A percentile compares a stretch with the other conserved stretches of the same genome.
Conservation (phyloP, 2,329 filamentous ascomycete genomes). For the Catunica adiposa region DNA sequence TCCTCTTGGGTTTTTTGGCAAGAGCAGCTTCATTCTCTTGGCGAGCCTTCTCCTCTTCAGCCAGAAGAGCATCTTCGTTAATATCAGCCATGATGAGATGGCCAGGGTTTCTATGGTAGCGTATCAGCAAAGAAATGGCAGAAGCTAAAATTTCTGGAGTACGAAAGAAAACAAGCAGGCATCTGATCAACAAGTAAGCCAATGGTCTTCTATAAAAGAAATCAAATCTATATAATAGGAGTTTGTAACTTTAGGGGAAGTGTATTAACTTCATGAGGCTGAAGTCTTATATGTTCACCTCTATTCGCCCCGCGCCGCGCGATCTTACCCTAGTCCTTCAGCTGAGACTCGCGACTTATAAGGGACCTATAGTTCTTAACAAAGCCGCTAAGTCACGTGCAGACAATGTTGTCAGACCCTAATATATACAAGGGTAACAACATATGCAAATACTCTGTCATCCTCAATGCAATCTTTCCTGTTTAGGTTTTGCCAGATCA, state of each 20-base stretch:
- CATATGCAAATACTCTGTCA: not conserved
- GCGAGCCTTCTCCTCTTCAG: slow-evolving; percentile 24
- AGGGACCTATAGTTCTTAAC: not conserved
- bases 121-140: not conserved
- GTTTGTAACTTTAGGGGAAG: too few relatives aligned
- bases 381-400: slow-evolving; percentile 10
- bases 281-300: not conserved
- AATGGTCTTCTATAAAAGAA: not conserved
- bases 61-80: slow-evolving; percentile 19
- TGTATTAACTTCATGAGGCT: too few relatives aligned
- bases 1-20: slow-evolving; percentile 31
- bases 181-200: not conserved
- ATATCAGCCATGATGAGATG: slow-evolving; percentile 6
- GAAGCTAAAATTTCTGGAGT: too few relatives aligned
- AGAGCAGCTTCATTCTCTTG: slow-evolving; percentile 25
- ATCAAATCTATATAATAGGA: too few relatives aligned
- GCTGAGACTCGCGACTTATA: not conserved
- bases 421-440: too few relatives aligned
- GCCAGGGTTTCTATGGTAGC: not conserved
- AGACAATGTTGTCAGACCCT: not conserved
- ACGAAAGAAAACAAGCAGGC: too few relatives aligned
- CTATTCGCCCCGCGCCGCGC: not conserved
- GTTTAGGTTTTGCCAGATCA: slow-evolving; percentile 6
- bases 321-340: too few relatives aligned
- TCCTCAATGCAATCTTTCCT: not conserved